A percentile compares a stretch with the other conserved stretches of the same genome.
phyloP scores from a whole-genome alignment of 345 rosid species.

The Citropsis articulata region DNA sequence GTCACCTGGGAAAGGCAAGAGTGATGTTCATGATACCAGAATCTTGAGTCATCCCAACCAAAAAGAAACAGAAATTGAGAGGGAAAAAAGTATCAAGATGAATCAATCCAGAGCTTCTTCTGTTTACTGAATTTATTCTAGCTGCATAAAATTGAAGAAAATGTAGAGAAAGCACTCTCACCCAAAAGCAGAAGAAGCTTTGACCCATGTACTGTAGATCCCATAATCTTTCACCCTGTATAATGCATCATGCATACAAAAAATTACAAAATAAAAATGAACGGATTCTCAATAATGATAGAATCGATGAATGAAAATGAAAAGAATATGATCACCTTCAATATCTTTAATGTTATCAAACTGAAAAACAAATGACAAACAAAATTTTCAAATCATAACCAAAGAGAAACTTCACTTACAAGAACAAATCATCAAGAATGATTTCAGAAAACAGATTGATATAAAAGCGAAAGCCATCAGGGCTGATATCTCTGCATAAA shows the following conservation, averaged over 20 bases:
- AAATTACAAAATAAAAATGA: not conserved
- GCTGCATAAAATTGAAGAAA: not conserved
- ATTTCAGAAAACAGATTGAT: conserved; percentile 75
- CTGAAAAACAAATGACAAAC: not conserved
- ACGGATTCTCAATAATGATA: not conserved
- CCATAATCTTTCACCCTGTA: conserved; percentile 47
- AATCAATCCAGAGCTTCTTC: not conserved
- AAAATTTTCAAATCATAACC: not conserved
- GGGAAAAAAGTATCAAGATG: not conserved
- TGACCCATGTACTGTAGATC: conserved; percentile 47
- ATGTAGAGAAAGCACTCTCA: conserved; percentile 1
- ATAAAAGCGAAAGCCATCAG: conserved; percentile 84
- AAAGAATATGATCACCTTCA: not conserved
- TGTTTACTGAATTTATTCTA: not conserved
- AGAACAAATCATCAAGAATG: conserved; percentile 41
- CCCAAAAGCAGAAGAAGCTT: conserved; percentile 34
- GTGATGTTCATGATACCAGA: not conserved
- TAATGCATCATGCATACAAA: conserved; percentile 9
- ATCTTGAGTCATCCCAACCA: not conserved
- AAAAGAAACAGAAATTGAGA: not conserved
- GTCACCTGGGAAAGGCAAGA: not conserved
- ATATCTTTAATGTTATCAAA: not conserved
- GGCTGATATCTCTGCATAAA: conserved; percentile 85
- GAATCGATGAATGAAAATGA: not conserved
- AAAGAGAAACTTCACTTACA: conserved; percentile 47